Percentiles rank a stretch among this genome's conserved stretches.
Conservation (phyloP, 768 basidiomycete species). For the Lentinula edodes region DNA sequence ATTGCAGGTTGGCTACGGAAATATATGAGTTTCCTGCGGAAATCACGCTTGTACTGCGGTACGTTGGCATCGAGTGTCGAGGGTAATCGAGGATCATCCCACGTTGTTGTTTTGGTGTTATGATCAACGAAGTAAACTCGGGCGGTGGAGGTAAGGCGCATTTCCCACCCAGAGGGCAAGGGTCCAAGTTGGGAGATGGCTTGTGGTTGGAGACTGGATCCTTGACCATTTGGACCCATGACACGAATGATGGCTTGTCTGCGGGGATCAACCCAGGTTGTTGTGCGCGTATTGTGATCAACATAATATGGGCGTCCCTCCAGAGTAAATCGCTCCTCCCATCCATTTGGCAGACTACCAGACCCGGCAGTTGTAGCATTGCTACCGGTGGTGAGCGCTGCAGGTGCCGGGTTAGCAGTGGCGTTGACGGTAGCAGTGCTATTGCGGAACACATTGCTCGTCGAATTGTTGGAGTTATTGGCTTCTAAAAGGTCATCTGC, state of each 20-base stretch:
- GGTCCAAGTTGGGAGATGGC: constrained; percentile 96
- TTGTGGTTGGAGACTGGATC: constrained; percentile 84
- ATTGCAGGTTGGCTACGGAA: constrained; percentile 98
- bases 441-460: constrained; percentile 23
- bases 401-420: constrained; percentile 30
- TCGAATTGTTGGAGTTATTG: constrained; percentile 34
- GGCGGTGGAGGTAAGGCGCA: constrained; percentile 97
- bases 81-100: constrained; percentile 97
- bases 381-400: constrained; percentile 46
- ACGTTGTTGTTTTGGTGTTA: constrained; percentile 99
- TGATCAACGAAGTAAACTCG: constrained; percentile 99
- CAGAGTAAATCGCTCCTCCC: constrained; percentile 98
- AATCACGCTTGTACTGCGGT: constrained; percentile 99
- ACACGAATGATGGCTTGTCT: constrained; percentile 96
- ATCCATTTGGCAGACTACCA: constrained; percentile 90
- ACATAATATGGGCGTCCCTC: constrained; percentile 99
- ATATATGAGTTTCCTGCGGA: constrained; percentile 97
- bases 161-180: constrained; percentile 97
- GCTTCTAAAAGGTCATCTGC: constrained; percentile 84
- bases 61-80: constrained; percentile 95
- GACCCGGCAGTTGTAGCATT: constrained; percentile 65
- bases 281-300: constrained; percentile 98
- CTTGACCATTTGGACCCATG: constrained; percentile 90
- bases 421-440: constrained; percentile 27
- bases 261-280: constrained; percentile 99